Percentiles rank a stretch among this genome's conserved stretches.
Evolutionary conservation across 2,329 filamentous ascomycete species (phyloP).

Genomic region (Neoascochyta sp.): DNA sequence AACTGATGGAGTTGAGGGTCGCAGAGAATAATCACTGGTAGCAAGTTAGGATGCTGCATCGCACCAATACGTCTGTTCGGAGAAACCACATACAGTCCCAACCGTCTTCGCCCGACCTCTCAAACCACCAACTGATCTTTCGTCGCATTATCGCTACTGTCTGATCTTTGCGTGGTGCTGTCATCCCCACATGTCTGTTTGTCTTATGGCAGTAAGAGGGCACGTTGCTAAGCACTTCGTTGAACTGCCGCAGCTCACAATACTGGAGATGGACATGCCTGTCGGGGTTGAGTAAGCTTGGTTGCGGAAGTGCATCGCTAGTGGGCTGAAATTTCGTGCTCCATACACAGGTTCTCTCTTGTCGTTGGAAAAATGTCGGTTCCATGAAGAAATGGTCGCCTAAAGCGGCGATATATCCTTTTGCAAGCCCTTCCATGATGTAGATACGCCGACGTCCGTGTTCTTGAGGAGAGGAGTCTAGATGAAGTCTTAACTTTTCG

Average conservation of each 20-base stretch:
- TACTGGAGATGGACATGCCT: slow-evolving; percentile 32
- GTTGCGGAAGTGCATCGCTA: slow-evolving; percentile 32
- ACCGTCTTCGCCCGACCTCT: slow-evolving; percentile 15
- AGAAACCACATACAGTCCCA: slow-evolving; percentile 29
- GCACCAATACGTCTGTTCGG: neutral
- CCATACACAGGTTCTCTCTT: slow-evolving; percentile 36
- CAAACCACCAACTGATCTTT: slow-evolving; percentile 32
- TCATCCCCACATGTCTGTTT: slow-evolving; percentile 33
- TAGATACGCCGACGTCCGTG: slow-evolving; percentile 25
- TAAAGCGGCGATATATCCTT: slow-evolving; percentile 26
- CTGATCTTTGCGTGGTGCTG: slow-evolving; percentile 20
- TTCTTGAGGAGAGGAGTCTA: slow-evolving; percentile 6
- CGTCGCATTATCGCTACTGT: slow-evolving; percentile 30
- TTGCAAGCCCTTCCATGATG: slow-evolving; percentile 32
- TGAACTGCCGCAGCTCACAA: slow-evolving; percentile 33
- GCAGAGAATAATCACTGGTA: slow-evolving; percentile 29
- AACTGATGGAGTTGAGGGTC: slow-evolving; percentile 27
- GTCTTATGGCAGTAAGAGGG: slow-evolving; percentile 30
- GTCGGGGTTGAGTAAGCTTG: slow-evolving; percentile 24
- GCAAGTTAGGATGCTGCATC: slow-evolving; percentile 2
- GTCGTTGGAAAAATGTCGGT: slow-evolving; percentile 30
- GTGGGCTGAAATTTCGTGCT: slow-evolving; percentile 35
- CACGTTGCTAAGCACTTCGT: slow-evolving; percentile 18
- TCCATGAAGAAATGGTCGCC: slow-evolving; percentile 36
- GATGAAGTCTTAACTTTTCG: slow-evolving; percentile 16